These are phyloP conservation scores for Scalesia atractyloides DNA, from an alignment of 129 eudicot species.

Conservation along the genomic window DNA sequence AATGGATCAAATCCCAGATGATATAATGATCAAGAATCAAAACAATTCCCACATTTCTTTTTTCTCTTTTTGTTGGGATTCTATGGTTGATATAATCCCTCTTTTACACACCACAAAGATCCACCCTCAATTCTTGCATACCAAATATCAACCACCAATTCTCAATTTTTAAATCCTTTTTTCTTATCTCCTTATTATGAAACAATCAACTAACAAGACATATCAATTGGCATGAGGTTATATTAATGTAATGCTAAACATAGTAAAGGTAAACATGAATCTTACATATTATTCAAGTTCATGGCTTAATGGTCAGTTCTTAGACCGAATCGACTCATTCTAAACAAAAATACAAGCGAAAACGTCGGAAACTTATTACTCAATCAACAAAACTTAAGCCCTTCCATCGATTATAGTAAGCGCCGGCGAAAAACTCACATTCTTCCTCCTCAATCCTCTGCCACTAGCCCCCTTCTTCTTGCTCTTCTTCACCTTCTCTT, in stretches of 20 bases:
- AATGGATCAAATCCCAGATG: constrained; percentile 14
- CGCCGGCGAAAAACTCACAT: constrained; percentile 46
- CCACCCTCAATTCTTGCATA: constrained; percentile 11
- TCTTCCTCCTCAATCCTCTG: constrained; percentile 34
- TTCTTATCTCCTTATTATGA: neutral
- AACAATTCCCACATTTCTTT: constrained; percentile 1
- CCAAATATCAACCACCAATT: neutral
- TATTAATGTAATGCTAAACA: neutral
- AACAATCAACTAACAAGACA: constrained; percentile 3
- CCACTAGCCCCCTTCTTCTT: constrained; percentile 23
- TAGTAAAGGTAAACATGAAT: neutral
- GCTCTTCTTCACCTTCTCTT: constrained; percentile 1
- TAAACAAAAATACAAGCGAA: constrained; percentile 7
- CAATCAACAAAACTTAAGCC: constrained; percentile 8
- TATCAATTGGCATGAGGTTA: too few relatives aligned
- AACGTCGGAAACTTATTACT: neutral
- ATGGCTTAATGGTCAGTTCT: neutral
- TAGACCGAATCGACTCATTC: neutral
- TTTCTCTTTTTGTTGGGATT: constrained; percentile 19
- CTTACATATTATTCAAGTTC: neutral
- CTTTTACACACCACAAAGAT: constrained; percentile 29
- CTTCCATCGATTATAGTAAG: constrained; percentile 48
- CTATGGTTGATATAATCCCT: constrained; percentile 31
- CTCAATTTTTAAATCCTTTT: neutral
- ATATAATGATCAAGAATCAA: neutral